Percentiles rank a stretch among this genome's conserved stretches.
These are phyloP conservation scores for Ceratobasidium papillatum DNA, from an alignment of 1,284 basidiomycete genomes.

Conservation along the genomic window DNA sequence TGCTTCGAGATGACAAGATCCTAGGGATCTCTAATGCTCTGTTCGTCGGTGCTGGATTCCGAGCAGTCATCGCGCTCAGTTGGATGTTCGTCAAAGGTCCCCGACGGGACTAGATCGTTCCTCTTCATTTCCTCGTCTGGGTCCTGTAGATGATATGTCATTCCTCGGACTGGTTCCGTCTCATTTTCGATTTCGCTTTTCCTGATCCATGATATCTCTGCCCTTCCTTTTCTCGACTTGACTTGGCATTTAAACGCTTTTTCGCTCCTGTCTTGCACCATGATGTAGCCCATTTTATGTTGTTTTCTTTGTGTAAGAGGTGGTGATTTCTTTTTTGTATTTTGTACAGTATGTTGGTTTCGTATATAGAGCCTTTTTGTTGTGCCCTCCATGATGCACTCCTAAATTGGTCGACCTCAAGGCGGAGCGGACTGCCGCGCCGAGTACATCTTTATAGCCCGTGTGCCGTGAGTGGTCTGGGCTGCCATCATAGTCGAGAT, in stretches of 20 bases:
- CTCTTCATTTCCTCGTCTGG: background rate
- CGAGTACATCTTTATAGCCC: too few species aligned
- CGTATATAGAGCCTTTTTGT: slow-evolving; percentile 2
- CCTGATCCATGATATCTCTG: background rate
- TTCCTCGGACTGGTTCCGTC: background rate
- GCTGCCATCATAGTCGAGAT: too few species aligned
- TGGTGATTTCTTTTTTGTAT: slow-evolving; percentile 2
- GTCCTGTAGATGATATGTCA: background rate
- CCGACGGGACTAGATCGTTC: background rate
- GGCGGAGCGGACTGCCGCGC: too few species aligned
- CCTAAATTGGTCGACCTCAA: too few species aligned
- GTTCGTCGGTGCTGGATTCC: slow-evolving; percentile 23
- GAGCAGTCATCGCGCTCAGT: slow-evolving; percentile 5
- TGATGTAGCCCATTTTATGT: slow-evolving; percentile 2
- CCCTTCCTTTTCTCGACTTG: background rate
- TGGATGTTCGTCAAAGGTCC: slow-evolving; percentile 5
- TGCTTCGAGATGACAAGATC: slow-evolving; percentile 9
- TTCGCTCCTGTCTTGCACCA: background rate
- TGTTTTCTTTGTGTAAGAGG: background rate
- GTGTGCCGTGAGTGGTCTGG: too few species aligned
- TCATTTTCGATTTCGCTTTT: background rate
- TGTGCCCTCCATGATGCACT: too few species aligned
- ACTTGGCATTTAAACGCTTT: background rate
- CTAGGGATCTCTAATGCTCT: slow-evolving; percentile 6
- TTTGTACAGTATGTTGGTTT: background rate